phyloP scores from a whole-genome alignment of 139 green algal genomes.

The Eudorina sp. region DNA sequence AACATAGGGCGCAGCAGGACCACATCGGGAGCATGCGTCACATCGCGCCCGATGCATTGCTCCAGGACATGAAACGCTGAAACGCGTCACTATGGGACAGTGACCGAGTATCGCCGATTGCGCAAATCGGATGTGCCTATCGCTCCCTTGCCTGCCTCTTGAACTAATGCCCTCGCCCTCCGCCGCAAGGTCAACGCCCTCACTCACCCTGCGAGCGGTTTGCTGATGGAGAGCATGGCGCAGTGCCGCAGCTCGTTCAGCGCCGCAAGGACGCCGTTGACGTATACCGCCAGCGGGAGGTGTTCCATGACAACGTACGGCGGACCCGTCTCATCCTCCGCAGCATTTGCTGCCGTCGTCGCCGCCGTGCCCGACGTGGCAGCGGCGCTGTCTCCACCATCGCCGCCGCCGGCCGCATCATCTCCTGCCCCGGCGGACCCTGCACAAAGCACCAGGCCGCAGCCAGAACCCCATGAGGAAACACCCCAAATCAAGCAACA shows the following conservation, averaged over 20 bases:
- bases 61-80: too few species aligned
- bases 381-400: not conserved
- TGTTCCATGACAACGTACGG: slow-evolving; percentile 92
- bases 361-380: not conserved
- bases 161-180: too few species aligned
- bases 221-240: slow-evolving; percentile 65
- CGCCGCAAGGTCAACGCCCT: too few species aligned
- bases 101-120: too few species aligned
- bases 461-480: too few species aligned
- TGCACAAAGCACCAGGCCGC: not conserved
- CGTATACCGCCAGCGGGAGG: slow-evolving; percentile 91
- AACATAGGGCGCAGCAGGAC: too few species aligned
- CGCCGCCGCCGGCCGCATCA: not conserved
- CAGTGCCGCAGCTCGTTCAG: slow-evolving; percentile 98
- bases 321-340: slow-evolving; percentile 65
- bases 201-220: slow-evolving; percentile 28
- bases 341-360: not conserved
- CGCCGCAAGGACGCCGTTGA: slow-evolving; percentile 90
- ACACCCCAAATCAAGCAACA: too few species aligned
- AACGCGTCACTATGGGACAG: too few species aligned
- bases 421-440: not conserved
- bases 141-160: too few species aligned
- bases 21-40: too few species aligned
- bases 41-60: too few species aligned
- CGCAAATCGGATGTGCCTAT: too few species aligned